A percentile compares a stretch with the other conserved stretches of the same genome.
phyloP scores from a whole-genome alignment of 1,284 basidiomycete species.

The Fomitopsis betulina region DNA sequence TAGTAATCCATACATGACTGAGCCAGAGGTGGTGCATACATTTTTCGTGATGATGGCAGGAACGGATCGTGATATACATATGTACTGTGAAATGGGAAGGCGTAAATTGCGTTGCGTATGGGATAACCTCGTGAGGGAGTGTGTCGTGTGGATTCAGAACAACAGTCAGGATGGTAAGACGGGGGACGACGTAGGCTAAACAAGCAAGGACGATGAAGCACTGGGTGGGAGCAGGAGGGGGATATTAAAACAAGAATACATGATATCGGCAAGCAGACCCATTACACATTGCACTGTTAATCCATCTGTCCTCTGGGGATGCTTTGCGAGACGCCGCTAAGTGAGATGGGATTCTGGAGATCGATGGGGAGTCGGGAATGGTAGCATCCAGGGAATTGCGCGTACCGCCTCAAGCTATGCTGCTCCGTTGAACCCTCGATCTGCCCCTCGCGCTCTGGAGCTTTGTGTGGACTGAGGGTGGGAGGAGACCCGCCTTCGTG shows the following conservation, averaged over 20 bases:
- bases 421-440: background rate
- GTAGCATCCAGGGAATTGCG: background rate
- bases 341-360: no score
- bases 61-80: background rate
- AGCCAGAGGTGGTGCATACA: background rate
- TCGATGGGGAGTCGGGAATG: background rate
- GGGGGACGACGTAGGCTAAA: background rate
- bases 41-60: background rate
- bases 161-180: background rate
- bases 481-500: slow-evolving; percentile 14
- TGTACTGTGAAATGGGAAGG: background rate
- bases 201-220: background rate
- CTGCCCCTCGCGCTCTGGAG: slow-evolving; percentile 1
- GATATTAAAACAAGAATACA: background rate
- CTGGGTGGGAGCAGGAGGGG: background rate
- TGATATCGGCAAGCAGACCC: background rate
- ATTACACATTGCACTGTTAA: background rate
- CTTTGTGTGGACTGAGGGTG: slow-evolving; percentile 7
- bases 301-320: background rate
- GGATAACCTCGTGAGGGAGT: background rate
- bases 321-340: background rate
- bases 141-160: background rate
- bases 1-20: background rate
- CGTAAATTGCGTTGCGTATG: background rate
- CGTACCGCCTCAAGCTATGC: background rate